These are phyloP conservation scores for Teratosphaeria epicoccoides DNA, from an alignment of 2,329 filamentous ascomycete genomes.

Conservation along the genomic window DNA sequence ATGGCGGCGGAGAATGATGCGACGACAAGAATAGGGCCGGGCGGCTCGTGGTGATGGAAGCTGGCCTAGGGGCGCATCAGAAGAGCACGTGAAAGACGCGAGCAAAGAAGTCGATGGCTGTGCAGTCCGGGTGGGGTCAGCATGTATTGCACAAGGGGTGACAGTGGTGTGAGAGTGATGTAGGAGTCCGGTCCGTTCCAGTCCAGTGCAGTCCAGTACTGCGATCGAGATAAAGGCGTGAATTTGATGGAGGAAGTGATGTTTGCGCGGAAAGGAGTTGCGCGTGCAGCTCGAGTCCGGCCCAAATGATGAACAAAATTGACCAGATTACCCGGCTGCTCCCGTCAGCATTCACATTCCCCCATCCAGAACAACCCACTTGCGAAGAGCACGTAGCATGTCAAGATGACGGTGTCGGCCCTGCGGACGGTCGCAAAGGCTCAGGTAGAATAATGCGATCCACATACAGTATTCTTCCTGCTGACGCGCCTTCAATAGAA, in stretches of 20 bases:
- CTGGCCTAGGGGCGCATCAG: neutral
- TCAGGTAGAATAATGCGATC: conserved; percentile 36
- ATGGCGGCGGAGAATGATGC: conserved; percentile 42
- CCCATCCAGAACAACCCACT: neutral
- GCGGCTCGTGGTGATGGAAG: neutral
- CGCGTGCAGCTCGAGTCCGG: neutral
- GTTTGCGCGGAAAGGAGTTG: neutral
- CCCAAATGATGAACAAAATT: neutral
- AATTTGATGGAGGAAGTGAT: neutral
- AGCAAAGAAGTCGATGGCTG: neutral
- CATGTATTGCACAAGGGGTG: neutral
- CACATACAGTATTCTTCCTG: neutral
- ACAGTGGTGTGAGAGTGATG: neutral
- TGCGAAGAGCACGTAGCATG: neutral
- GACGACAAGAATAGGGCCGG: neutral
- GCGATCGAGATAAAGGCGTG: neutral
- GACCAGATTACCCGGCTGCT: neutral
- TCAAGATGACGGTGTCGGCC: conserved; percentile 37
- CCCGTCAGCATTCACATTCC: neutral
- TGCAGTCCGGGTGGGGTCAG: neutral
- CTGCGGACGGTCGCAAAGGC: conserved; percentile 45
- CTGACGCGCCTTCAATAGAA: conserved; percentile 49
- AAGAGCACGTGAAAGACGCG: neutral
- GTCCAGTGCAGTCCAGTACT: neutral
- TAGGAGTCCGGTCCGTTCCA: neutral